Conservation (phyloP, 2,329 filamentous ascomycete genomes). For the Calonectria ilicicola region DNA sequence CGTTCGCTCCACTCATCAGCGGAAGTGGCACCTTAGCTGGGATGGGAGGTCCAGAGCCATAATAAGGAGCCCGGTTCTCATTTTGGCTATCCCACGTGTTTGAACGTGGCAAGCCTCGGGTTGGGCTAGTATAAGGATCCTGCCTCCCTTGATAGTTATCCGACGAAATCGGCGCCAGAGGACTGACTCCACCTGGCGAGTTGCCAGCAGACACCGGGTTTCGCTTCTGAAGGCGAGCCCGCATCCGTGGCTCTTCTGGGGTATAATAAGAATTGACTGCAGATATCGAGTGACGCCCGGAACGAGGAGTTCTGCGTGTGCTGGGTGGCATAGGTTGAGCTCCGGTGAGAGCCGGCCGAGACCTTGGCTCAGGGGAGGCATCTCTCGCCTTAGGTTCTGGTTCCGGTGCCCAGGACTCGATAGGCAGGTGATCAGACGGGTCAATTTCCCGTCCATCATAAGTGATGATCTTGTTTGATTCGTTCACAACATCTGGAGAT, state of each 20-base stretch:
- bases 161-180: conserved; percentile 65
- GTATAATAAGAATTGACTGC: conserved; percentile 48
- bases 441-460: conserved; percentile 83
- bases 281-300: conserved; percentile 62
- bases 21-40: conserved; percentile 77
- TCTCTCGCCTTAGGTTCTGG: conserved; percentile 65
- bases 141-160: conserved; percentile 63
- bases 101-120: conserved; percentile 55
- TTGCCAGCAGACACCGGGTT: conserved; percentile 57
- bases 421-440: conserved; percentile 82
- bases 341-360: conserved; percentile 62
- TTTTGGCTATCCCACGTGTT: conserved; percentile 65
- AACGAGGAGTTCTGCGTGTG: conserved; percentile 64
- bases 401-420: conserved; percentile 82
- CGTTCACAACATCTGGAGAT: conserved; percentile 56
- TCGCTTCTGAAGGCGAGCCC: conserved; percentile 76
- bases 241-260: conserved; percentile 51
- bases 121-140: conserved; percentile 46
- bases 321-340: conserved; percentile 64
- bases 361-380: conserved; percentile 46
- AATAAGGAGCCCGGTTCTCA: conserved; percentile 63
- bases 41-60: conserved; percentile 65
- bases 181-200: conserved; percentile 56
- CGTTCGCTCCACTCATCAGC: conserved; percentile 58
- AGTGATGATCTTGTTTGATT: conserved; percentile 77